These are phyloP conservation scores for Paecilomyces formosus DNA, from an alignment of 2,329 filamentous ascomycete genomes.

Conservation along the genomic window DNA sequence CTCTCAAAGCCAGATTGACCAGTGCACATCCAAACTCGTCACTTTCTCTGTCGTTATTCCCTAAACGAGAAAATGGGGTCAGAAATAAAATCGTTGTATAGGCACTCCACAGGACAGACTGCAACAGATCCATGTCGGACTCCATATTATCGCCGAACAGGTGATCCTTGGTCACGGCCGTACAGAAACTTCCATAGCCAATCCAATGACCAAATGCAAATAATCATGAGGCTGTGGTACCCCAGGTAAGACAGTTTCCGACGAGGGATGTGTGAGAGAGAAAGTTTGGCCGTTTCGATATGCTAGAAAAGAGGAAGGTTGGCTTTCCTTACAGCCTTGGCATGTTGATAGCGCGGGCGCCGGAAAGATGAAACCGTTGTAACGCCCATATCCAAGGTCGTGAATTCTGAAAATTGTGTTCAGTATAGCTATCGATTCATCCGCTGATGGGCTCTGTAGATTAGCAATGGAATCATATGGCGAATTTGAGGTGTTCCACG, in stretches of 20 bases:
- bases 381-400: not conserved
- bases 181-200: not conserved
- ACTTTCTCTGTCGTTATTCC: not conserved
- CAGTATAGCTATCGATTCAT: not conserved
- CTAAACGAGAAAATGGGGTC: not conserved
- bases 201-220: not conserved
- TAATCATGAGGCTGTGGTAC: slow-evolving; percentile 3
- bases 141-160: not conserved
- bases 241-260: not conserved
- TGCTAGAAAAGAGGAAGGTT: not conserved
- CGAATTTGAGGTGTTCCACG: not conserved
- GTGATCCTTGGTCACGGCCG: not conserved
- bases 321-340: not conserved
- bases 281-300: not conserved
- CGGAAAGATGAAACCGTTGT: not conserved
- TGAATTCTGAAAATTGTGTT: not conserved
- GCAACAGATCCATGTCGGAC: not conserved
- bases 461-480: not conserved
- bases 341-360: not conserved
- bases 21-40: not conserved
- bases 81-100: not conserved
- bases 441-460: not conserved
- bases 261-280: not conserved
- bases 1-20: not conserved
- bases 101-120: not conserved